phyloP scores from a whole-genome alignment of 164 flowering plant genomes.

The Tetracentron sinense region DNA sequence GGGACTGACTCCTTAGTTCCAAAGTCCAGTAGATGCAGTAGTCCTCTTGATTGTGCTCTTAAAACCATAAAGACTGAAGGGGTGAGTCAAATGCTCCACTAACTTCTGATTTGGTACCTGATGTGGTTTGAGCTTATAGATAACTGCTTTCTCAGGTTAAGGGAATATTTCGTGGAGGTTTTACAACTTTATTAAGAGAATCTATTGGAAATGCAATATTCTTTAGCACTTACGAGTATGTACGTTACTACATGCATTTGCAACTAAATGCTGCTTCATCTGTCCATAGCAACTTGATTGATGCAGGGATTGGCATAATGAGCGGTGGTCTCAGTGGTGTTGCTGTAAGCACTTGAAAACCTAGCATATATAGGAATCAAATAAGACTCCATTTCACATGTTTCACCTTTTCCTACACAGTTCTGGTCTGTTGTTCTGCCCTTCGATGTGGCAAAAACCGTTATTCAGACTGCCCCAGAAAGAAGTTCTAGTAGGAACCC shows the following conservation, averaged over 20 bases:
- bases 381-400: conserved; percentile 6
- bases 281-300: conserved; percentile 40
- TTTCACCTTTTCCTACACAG: conserved; percentile 28
- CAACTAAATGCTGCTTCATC: conserved; percentile 43
- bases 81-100: conserved; percentile 43
- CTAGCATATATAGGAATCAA: conserved; percentile 1
- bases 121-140: conserved; percentile 18
- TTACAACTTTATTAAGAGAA: conserved; percentile 75
- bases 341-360: conserved; percentile 50
- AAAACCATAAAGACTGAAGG: conserved; percentile 71
- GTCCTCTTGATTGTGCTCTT: conserved; percentile 79
- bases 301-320: conserved; percentile 72
- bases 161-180: conserved; percentile 82
- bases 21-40: conserved; percentile 45
- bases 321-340: conserved; percentile 90
- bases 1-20: conserved; percentile 67
- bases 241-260: conserved; percentile 60
- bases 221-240: conserved; percentile 69
- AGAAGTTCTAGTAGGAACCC: conserved; percentile 55
- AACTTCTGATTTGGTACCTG: conserved; percentile 4
- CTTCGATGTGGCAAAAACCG: conserved; percentile 83
- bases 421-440: conserved; percentile 84
- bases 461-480: conserved; percentile 70
- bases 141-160: conserved; percentile 47
- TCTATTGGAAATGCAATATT: conserved; percentile 72